These are phyloP conservation scores for Bacterosira constricta DNA, from an alignment of 108 stramenopile species.

Conservation along the genomic window DNA sequence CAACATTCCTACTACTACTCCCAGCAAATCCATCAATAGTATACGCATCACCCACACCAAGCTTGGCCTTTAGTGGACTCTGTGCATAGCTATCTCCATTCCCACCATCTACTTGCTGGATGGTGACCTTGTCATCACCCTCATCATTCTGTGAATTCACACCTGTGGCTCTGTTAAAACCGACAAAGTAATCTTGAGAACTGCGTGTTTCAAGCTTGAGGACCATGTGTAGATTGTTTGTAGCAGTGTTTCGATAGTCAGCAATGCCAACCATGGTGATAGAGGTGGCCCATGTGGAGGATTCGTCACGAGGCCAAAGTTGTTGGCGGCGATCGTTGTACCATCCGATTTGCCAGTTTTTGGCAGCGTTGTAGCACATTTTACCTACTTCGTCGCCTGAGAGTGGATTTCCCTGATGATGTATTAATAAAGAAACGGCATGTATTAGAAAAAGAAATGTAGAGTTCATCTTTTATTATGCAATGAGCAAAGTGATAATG, in stretches of 20 bases:
- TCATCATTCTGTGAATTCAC: constrained; percentile 28
- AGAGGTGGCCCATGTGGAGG: too few species aligned
- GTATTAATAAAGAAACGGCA: too few species aligned
- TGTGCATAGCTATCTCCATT: constrained; percentile 22
- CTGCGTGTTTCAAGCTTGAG: constrained; percentile 33
- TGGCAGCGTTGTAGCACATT: constrained; percentile 52
- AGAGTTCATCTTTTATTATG: too few species aligned
- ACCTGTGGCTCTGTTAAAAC: constrained; percentile 34
- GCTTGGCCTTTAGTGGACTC: constrained; percentile 8
- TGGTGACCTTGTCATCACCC: constrained; percentile 28
- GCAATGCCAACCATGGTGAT: constrained; percentile 37
- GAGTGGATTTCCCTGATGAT: constrained; percentile 42
- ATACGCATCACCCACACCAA: neutral
- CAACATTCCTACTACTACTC: too few species aligned
- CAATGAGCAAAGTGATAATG: too few species aligned
- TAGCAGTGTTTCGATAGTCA: constrained; percentile 29
- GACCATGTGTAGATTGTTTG: constrained; percentile 11
- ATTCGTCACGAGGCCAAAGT: constrained; percentile 3
- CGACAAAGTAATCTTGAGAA: constrained; percentile 36
- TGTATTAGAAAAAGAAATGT: too few species aligned
- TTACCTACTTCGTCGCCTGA: constrained; percentile 29
- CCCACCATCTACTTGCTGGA: constrained; percentile 7
- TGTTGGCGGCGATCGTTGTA: constrained; percentile 11
- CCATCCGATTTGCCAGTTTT: constrained; percentile 44
- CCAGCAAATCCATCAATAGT: too few species aligned